Percentiles rank a stretch among this genome's conserved stretches.
Conservation (phyloP, 1,284 basidiomycete genomes). For the Heterobasidion occidentale region DNA sequence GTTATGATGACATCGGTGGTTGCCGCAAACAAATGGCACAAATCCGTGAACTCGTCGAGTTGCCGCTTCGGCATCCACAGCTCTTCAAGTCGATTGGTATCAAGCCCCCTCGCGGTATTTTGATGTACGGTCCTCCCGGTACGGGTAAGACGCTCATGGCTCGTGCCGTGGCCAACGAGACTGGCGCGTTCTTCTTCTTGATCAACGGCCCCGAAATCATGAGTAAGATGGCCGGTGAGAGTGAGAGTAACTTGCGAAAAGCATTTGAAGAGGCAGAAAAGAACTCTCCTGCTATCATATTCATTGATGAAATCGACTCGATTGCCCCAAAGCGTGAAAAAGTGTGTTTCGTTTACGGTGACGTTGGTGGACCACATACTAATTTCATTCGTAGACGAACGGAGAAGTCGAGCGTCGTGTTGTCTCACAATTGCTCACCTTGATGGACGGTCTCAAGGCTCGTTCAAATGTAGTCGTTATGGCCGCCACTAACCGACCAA, state of each 20-base stretch:
- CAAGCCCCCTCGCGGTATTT: conserved; percentile 97
- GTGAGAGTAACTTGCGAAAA: conserved; percentile 94
- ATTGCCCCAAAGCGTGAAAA: conserved; percentile 99
- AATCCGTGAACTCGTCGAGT: conserved; percentile 97
- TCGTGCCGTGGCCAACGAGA: conserved; percentile 98
- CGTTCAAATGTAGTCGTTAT: conserved; percentile 99
- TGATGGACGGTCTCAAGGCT: conserved; percentile 99
- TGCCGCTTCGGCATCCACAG: conserved; percentile 96
- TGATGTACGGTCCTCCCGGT: conserved; percentile 95
- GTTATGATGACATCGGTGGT: conserved; percentile 98
- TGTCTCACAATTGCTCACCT: conserved; percentile 93
- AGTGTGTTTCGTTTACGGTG: conserved; percentile 29
- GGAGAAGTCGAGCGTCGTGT: conserved; percentile 99
- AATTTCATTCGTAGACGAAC: conserved; percentile 62
- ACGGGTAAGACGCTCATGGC: conserved; percentile 99
- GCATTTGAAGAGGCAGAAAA: conserved; percentile 99
- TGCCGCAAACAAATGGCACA: conserved; percentile 99
- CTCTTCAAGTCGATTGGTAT: conserved; percentile 99
- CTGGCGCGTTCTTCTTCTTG: conserved; percentile 99
- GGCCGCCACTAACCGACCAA: conserved; percentile 98
- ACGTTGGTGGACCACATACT: background rate
- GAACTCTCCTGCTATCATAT: conserved; percentile 99
- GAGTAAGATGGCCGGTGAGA: conserved; percentile 99
- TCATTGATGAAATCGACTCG: conserved; percentile 98
- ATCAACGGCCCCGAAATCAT: conserved; percentile 99